Base-by-base conservation (phyloP, 169 alveolate genomes). In the Cyclospora cayetanensis region DNA sequence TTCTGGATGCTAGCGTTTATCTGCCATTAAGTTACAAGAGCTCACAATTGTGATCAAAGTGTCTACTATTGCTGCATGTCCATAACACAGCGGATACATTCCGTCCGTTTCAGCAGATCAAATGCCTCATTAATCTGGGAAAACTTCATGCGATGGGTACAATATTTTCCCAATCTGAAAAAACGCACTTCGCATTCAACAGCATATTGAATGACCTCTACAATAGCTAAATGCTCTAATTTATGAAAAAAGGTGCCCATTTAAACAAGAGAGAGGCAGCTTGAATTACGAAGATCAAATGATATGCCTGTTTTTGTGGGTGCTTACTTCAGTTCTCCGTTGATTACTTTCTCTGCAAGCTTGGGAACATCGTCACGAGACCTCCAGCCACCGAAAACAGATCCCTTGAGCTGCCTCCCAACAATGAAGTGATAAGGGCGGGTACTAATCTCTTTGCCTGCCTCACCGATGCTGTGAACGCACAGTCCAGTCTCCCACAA, bases 361-460 rank as follows among this genome's bases (percentile, higher is more conserved):
- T 95, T 70, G 1, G 97, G 97, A n/a, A 96, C 96, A 39, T 94
- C 94, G 34, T 94, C 93, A 90, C 98, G 95, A 72, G 97, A 91
- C 92, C 94, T 95, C 95, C 95, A 92, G 34, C 98, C 98, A 34
- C 97, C 98, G 85, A 97, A 97, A 39, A 97, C 98, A 4, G 96
- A 90, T 35, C 99, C 99, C 68, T 94, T 93, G 96, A 98, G 97
- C 46, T 74, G 60, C 50, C 99, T 95, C 18, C 99, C 99, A 25
- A 96, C 94, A 66, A 97, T 95, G 76, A 96, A 94, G 79, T 97
- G 94, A 95, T 96, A 96, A 39, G 97, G 97, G 39, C 98, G 93
- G n/a, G 98, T 96, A 39, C 96, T 79, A 52, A 97, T 94, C 90
- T 95, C 97, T 89, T 95, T 94, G 42, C 97, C 89, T 11, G 89